Conservation (phyloP, 1,139 yeast genomes). For the Hyphopichia buzzinii region DNA sequence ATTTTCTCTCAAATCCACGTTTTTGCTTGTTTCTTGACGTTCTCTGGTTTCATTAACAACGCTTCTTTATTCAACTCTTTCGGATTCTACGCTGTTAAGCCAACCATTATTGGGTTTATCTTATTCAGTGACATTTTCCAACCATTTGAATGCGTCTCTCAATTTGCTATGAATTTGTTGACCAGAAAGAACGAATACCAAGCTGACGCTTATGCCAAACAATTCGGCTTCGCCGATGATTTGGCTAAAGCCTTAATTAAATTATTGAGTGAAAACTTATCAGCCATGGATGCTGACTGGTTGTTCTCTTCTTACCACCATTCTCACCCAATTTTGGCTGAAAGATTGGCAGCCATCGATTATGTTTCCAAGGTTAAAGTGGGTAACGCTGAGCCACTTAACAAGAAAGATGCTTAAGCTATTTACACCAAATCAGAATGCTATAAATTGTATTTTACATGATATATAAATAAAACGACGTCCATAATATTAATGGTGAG, state of each 20-base stretch:
- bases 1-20: slow-evolving; percentile 62
- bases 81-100: slow-evolving; percentile 66
- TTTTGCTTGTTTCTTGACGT: slow-evolving; percentile 63
- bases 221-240: slow-evolving; percentile 66
- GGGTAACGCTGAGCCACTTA: slow-evolving; percentile 18
- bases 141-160: slow-evolving; percentile 70
- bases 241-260: slow-evolving; percentile 72
- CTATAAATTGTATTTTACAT: no score
- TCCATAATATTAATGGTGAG: slow-evolving; percentile 2
- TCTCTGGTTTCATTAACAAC: slow-evolving; percentile 78
- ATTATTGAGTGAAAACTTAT: slow-evolving; percentile 75
- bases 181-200: slow-evolving; percentile 88
- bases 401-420: slow-evolving; percentile 5
- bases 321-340: slow-evolving; percentile 88
- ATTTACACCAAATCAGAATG: not conserved
- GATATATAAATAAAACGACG: not conserved
- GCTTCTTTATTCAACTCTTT: slow-evolving; percentile 72
- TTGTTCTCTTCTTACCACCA: slow-evolving; percentile 84
- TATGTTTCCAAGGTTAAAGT: slow-evolving; percentile 47
- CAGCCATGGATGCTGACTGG: slow-evolving; percentile 85
- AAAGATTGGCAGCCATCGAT: slow-evolving; percentile 75
- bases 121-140: slow-evolving; percentile 71
- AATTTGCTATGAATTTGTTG: slow-evolving; percentile 64
- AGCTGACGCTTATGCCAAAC: slow-evolving; percentile 84
- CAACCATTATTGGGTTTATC: slow-evolving; percentile 76